phyloP scores from a whole-genome alignment of 176 grass and related monocot species.

The Aegilops bicornis region DNA sequence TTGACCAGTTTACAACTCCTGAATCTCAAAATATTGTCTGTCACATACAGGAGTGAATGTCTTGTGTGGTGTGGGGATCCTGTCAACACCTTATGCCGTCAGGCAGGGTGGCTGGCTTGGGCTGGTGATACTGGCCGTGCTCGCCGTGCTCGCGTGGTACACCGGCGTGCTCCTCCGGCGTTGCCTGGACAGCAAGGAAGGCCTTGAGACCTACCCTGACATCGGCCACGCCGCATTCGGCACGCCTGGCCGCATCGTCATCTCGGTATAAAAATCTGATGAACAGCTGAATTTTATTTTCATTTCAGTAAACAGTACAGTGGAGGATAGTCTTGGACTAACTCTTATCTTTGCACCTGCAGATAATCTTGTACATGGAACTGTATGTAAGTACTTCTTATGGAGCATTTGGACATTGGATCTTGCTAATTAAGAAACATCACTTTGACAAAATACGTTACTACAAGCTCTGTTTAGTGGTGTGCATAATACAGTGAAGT shows the following conservation, averaged over 20 bases:
- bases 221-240: slow-evolving; percentile 73
- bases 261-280: slow-evolving; percentile 49
- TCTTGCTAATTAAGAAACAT: not conserved
- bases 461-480: not conserved
- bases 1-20: not conserved
- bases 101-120: slow-evolving; percentile 64
- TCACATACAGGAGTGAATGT: slow-evolving; percentile 61
- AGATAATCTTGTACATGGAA: slow-evolving; percentile 73
- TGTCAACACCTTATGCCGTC: slow-evolving; percentile 68
- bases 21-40: not conserved
- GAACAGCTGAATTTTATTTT: not conserved
- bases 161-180: slow-evolving; percentile 58
- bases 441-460: not conserved
- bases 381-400: slow-evolving; percentile 62
- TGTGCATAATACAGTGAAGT: not conserved
- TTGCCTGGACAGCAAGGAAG: slow-evolving; percentile 64
- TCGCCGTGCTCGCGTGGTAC: slow-evolving; percentile 48
- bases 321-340: not conserved
- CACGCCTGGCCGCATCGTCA: slow-evolving; percentile 44
- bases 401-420: not conserved
- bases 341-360: slow-evolving; percentile 1
- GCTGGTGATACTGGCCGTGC: slow-evolving; percentile 47
- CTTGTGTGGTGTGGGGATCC: slow-evolving; percentile 64
- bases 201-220: slow-evolving; percentile 67
- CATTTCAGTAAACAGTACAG: not conserved